Evolutionary conservation across 148 eudicot genomes (phyloP), one percentile per base, ranked within the genome.

Genomic region (Suaeda aralocaspica): DNA sequence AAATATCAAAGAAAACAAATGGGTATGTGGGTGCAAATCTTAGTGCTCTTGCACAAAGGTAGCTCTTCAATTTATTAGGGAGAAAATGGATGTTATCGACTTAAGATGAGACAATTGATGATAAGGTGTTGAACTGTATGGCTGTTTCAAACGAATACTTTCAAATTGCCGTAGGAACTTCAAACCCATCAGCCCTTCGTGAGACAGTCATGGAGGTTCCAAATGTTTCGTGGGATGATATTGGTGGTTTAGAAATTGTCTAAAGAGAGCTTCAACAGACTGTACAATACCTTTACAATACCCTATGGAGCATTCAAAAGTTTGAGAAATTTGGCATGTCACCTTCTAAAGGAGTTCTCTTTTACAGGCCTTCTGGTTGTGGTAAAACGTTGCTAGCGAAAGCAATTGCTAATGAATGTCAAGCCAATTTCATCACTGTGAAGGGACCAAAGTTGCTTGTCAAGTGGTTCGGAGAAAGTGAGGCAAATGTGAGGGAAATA

Each of bases 391-490:
- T 89, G 48, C 74, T 89, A 24, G 95, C 95, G 64, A 87, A 89
- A 80, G 95, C 95, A 34, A 89, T 89, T 68, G 89, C 95, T 52
- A 87, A 86, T 67, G 91, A 89, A 61, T 89, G 95, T 44, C 91
- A 87, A 61, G 95, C 95, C 16, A 86, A 89, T 77, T 86, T 89
- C 73, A 89, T 89, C 49, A 84, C 89, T 57, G 50, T 89, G 51
- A 89, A 89, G 65, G 91, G 91, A 46, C 91, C 91, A 7, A 89
- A 89, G 72, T 71, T 89, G 82, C 85, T 86, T 12, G 86, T 91
- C 7, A 89, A 86, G 91, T 89, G 95, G 95, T 89, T 89, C 65
- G 95, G 95, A 51, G 89, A 89, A 68, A 89, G 95, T 72, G 95
- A 89, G 78, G 95, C 95, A 60, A 89, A 89, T 75, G 95, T 86